Base-by-base conservation (phyloP, 2,329 filamentous ascomycete species). In the Chaetomium globosum region DNA sequence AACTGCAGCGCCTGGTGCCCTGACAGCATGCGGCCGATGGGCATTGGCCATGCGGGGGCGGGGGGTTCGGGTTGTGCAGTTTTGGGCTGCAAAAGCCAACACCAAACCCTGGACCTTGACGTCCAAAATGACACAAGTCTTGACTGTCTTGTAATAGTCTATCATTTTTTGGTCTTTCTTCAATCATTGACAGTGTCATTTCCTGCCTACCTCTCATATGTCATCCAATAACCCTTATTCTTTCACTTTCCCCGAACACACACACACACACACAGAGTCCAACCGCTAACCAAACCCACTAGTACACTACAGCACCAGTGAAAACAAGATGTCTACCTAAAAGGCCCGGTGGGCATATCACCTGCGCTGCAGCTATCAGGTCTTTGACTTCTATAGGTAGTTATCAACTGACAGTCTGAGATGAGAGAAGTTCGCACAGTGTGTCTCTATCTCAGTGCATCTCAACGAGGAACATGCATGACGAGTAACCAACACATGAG, bases 291-390 rank as follows among this genome's bases (percentile, higher is more conserved):
- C 7, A 19, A 19, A 4, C 36, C 36, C 33, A 1, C 16, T n/a
- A n/a, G n/a, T n/a, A n/a, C n/a, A n/a, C n/a, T 43, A 16, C 39
- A 7, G 16, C 5, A 7, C 39, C 16, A 43, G 39, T 43, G 39
- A n/a, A 39, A 16, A 43, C 39, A 43, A 53, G n/a, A 36, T n/a
- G 13, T 54, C 61, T 62, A 69, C 26, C 26, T 26, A 26, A n/a
- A n/a, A n/a, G n/a, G n/a, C n/a, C n/a, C n/a, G n/a, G n/a, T n/a
- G n/a, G n/a, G n/a, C n/a, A n/a, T n/a, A n/a, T n/a, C n/a, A n/a
- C n/a, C n/a, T n/a, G n/a, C n/a, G n/a, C n/a, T n/a, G n/a, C n/a
- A n/a, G n/a, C n/a, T n/a, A n/a, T n/a, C n/a, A n/a, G n/a, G n/a
- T n/a, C n/a, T n/a, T n/a, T n/a, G n/a, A n/a, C n/a, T n/a, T n/a